These are phyloP conservation scores for Candida schatavii DNA, from an alignment of 805 yeast species.

Conservation along the genomic window DNA sequence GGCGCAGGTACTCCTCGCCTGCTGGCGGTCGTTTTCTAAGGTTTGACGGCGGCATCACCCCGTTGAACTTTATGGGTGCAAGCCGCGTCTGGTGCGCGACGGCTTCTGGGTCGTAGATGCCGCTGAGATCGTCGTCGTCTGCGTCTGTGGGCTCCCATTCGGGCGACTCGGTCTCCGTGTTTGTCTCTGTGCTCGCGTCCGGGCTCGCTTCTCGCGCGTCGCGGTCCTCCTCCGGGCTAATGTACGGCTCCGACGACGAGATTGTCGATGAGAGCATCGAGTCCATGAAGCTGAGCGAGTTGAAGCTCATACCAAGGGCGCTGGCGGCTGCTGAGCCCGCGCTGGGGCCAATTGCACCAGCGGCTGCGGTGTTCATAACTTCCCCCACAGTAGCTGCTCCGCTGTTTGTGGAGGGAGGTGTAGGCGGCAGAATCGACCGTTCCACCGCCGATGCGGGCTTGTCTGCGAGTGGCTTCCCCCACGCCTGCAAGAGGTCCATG, in stretches of 20 bases:
- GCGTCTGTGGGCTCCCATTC: slow-evolving; percentile 8
- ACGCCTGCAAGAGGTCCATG: slow-evolving; percentile 9
- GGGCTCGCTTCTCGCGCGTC: too few species aligned
- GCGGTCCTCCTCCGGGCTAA: not conserved
- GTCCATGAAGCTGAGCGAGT: slow-evolving; percentile 15
- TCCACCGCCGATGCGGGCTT: not conserved
- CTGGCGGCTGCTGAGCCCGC: slow-evolving; percentile 12
- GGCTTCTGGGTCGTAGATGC: slow-evolving; percentile 19
- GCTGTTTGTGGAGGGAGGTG: not conserved
- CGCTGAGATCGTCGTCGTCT: slow-evolving; percentile 12
- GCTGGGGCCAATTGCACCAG: slow-evolving; percentile 1
- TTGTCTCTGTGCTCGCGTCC: not conserved
- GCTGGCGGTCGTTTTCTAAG: slow-evolving; percentile 17
- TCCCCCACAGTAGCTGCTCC: not conserved
- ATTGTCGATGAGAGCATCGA: slow-evolving; percentile 9
- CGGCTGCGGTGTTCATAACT: not conserved
- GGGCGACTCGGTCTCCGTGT: slow-evolving; percentile 13
- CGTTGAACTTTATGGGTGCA: not conserved
- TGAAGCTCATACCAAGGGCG: slow-evolving; percentile 23
- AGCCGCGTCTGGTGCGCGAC: not conserved
- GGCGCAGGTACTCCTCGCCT: slow-evolving; percentile 11
- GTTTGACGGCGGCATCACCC: slow-evolving; percentile 15
- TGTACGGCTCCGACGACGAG: slow-evolving; percentile 1
- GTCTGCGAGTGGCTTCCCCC: slow-evolving; percentile 21
- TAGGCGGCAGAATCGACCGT: not conserved